Evolutionary conservation across 164 flowering plant genomes (phyloP).

Genomic region (Tetrastigma voinierianum): DNA sequence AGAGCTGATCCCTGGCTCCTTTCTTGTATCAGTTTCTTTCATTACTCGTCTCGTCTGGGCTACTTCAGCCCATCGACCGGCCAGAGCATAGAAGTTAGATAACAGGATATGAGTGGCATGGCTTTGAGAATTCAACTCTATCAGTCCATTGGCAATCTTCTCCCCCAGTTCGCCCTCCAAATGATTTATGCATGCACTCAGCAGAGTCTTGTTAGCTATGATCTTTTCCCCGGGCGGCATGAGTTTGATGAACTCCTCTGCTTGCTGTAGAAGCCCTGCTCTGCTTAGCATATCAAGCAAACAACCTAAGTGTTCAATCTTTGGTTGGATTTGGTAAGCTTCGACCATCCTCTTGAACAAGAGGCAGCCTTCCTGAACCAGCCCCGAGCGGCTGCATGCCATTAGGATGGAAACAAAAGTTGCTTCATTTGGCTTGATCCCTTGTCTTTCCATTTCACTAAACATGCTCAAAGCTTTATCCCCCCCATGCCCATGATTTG

Average conservation of each 20-base stretch:
- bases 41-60: slow-evolving; percentile 17
- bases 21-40: slow-evolving; percentile 18
- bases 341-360: slow-evolving; percentile 24
- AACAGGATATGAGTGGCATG: slow-evolving; percentile 19
- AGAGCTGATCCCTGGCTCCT: slow-evolving; percentile 24
- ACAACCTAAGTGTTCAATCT: slow-evolving; percentile 29
- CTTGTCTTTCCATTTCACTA: slow-evolving; percentile 25
- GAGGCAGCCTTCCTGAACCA: slow-evolving; percentile 22
- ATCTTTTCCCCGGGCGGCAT: slow-evolving; percentile 18
- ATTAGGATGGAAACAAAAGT: slow-evolving; percentile 33
- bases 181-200: slow-evolving; percentile 31
- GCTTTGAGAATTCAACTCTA: slow-evolving; percentile 15
- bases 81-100: slow-evolving; percentile 31
- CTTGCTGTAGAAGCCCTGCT: slow-evolving; percentile 26
- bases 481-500: slow-evolving; percentile 31
- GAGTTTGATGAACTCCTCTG: slow-evolving; percentile 20
- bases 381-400: slow-evolving; percentile 33
- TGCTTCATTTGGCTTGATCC: slow-evolving; percentile 28
- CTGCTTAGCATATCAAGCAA: slow-evolving; percentile 27
- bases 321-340: slow-evolving; percentile 20
- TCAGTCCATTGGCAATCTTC: slow-evolving; percentile 22
- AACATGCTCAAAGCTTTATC: slow-evolving; percentile 26
- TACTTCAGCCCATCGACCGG: slow-evolving; percentile 29
- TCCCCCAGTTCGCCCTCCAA: slow-evolving; percentile 20
- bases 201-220: slow-evolving; percentile 26